Conservation (phyloP, 129 eudicot genomes). For the Ambrosia trifida region DNA sequence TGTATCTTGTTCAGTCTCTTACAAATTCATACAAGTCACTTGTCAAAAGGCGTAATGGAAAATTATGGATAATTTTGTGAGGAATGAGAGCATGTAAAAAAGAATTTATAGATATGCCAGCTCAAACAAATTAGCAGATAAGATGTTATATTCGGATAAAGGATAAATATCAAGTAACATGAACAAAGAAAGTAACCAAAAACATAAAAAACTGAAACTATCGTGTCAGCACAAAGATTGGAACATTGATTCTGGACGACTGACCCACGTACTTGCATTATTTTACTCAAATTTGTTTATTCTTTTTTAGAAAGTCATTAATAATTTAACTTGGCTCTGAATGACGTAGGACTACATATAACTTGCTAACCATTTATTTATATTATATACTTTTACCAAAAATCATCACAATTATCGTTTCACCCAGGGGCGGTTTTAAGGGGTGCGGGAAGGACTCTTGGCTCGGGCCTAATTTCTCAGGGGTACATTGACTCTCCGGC, state of each 20-base stretch:
- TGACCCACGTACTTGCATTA: neutral
- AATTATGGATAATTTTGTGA: no score
- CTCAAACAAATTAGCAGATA: no score
- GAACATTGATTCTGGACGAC: neutral
- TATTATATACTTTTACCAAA: neutral
- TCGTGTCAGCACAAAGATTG: constrained; percentile 7
- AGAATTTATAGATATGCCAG: no score
- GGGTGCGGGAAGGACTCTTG: no score
- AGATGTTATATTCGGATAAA: no score
- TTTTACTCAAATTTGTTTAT: neutral
- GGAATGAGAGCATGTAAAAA: no score
- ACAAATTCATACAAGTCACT: no score
- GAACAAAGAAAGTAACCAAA: neutral
- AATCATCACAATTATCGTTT: neutral
- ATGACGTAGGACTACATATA: neutral
- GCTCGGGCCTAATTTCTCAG: no score
- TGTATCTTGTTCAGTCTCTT: no score
- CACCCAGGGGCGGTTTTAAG: no score
- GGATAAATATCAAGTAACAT: neutral
- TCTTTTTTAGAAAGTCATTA: neutral
- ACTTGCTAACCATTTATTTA: neutral
- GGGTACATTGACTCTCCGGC: no score
- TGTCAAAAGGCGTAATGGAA: no score
- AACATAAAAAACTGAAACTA: neutral
- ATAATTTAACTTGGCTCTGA: neutral